These are phyloP conservation scores for Nannochloropsis salina DNA, from an alignment of 108 stramenopile species.

Conservation along the genomic window DNA sequence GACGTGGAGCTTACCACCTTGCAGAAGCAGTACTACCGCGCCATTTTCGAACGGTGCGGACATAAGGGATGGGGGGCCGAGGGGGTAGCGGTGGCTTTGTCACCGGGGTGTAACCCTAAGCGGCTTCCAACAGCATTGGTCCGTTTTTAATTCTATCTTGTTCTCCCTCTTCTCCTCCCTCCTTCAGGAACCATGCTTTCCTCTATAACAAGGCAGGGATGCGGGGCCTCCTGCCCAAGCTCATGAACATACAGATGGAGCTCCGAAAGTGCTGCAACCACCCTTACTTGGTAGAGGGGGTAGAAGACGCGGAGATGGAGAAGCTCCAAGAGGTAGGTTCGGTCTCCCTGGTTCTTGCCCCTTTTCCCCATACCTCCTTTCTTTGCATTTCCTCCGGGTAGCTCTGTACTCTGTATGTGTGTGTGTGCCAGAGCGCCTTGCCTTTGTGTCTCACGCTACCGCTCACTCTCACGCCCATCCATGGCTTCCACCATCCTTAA, in stretches of 20 bases:
- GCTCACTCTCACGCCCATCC: not conserved
- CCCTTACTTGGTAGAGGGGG: slow-evolving; percentile 87
- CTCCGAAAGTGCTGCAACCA: slow-evolving; percentile 99
- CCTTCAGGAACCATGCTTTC: slow-evolving; percentile 74
- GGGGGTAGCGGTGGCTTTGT: too few relatives aligned
- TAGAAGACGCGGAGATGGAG: slow-evolving; percentile 83
- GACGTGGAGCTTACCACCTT: slow-evolving; percentile 96
- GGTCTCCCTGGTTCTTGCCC: not conserved
- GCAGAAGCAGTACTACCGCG: slow-evolving; percentile 98
- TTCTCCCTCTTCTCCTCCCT: not conserved
- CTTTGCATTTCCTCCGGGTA: not conserved
- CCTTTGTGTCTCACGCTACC: not conserved
- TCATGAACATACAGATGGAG: slow-evolving; percentile 99
- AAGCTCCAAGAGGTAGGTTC: slow-evolving; percentile 56
- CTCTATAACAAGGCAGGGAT: slow-evolving; percentile 69
- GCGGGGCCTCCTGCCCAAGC: slow-evolving; percentile 66
- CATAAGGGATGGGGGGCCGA: not conserved
- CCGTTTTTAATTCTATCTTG: slow-evolving; percentile 71
- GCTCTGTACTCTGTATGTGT: not conserved
- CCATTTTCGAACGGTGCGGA: slow-evolving; percentile 52
- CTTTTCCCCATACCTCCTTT: not conserved
- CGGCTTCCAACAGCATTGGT: not conserved
- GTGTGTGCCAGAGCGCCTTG: not conserved
- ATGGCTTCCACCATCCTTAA: not conserved
- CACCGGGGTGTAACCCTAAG: not conserved